phyloP scores from a whole-genome alignment of 192 early-diverging fungal species.

The Gigaspora rosea region DNA sequence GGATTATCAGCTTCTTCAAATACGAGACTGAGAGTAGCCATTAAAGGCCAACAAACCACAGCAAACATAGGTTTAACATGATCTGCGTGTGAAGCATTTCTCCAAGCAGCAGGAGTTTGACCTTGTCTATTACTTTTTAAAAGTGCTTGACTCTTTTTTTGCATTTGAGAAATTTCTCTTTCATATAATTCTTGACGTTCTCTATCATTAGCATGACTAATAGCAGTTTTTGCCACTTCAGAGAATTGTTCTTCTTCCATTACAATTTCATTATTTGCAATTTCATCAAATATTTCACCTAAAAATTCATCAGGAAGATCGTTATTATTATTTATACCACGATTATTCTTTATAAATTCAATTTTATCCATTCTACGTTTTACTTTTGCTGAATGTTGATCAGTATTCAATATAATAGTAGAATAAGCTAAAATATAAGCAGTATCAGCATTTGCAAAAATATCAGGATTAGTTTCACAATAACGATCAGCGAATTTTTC shows the following conservation, averaged over 20 bases:
- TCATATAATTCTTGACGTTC: constrained; percentile 63
- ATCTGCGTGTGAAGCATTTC: constrained; percentile 75
- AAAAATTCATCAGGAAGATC: constrained; percentile 79
- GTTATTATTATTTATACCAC: constrained; percentile 89
- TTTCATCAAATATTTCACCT: constrained; percentile 79
- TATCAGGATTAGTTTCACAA: constrained; percentile 76
- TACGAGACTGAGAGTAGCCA: constrained; percentile 80
- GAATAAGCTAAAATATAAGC: constrained; percentile 93
- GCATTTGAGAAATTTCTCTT: constrained; percentile 66
- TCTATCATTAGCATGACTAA: constrained; percentile 36
- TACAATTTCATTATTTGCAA: constrained; percentile 83
- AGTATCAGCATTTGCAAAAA: constrained; percentile 89
- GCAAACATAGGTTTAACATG: constrained; percentile 94
- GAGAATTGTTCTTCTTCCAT: constrained; percentile 83
- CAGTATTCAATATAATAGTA: constrained; percentile 91
- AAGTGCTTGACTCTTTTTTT: constrained; percentile 68
- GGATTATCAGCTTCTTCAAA: constrained; percentile 82
- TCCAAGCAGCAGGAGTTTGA: constrained; percentile 47
- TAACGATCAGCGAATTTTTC: constrained; percentile 95
- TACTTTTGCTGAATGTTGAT: constrained; percentile 86
- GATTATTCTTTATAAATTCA: constrained; percentile 91
- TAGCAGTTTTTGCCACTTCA: constrained; percentile 41
- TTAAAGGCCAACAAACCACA: constrained; percentile 80
- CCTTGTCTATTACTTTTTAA: constrained; percentile 52
- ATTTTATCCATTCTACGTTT: constrained; percentile 82